Conservation (phyloP, 1,284 basidiomycete genomes). For the Athelia sp. region DNA sequence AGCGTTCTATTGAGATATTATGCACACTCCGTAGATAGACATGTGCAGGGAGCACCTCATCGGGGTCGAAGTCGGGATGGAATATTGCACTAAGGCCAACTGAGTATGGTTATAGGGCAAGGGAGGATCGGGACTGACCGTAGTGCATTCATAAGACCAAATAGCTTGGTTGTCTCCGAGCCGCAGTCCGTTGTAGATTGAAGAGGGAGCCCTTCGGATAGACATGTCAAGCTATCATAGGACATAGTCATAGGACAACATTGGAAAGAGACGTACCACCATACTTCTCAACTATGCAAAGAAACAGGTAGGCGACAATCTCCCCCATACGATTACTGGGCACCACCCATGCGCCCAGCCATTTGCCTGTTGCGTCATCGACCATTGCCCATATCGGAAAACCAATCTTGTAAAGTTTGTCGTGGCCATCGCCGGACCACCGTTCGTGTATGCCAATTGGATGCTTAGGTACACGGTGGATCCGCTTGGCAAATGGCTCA, state of each 20-base stretch:
- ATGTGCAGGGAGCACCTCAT: constrained; percentile 18
- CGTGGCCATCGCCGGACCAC: constrained; percentile 14
- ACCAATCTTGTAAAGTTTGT: constrained; percentile 13
- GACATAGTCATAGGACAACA: constrained; percentile 4
- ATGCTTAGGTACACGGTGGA: background rate
- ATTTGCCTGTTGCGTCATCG: constrained; percentile 9
- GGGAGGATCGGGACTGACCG: constrained; percentile 23
- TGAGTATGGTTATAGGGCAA: constrained; percentile 27
- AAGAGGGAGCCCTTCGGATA: constrained; percentile 8
- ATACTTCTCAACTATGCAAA: constrained; percentile 2
- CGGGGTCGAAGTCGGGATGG: constrained; percentile 2
- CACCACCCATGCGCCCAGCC: constrained; percentile 14
- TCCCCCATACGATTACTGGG: constrained; percentile 11
- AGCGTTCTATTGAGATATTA: constrained; percentile 23
- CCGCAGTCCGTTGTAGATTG: constrained; percentile 15
- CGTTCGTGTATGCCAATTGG: background rate
- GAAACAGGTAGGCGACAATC: constrained; percentile 12
- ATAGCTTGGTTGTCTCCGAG: constrained; percentile 13
- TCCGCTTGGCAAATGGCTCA: background rate
- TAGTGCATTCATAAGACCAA: constrained; percentile 10
- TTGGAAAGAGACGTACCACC: background rate
- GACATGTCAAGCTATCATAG: too few species aligned
- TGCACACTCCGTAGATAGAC: constrained; percentile 21
- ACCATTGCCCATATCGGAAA: constrained; percentile 13
- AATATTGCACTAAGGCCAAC: constrained; percentile 5